Conservation (phyloP, 1,284 basidiomycete genomes). For the Puccinia coronata region DNA sequence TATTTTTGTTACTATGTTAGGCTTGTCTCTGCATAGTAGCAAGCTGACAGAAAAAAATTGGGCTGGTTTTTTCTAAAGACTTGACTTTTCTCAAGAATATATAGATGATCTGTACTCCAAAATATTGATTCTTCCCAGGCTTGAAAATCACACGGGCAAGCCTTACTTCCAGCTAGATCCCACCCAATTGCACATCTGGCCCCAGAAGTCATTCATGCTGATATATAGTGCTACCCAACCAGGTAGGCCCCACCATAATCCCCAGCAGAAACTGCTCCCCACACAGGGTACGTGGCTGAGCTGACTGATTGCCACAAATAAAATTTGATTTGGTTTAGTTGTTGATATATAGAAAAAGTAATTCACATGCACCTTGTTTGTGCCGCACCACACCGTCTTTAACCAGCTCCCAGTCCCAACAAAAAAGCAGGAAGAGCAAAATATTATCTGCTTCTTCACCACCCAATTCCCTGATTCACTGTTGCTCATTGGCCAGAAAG, state of each 20-base stretch:
- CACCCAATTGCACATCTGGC: constrained; percentile 98
- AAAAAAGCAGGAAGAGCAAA: constrained; percentile 66
- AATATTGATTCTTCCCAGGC: constrained; percentile 84
- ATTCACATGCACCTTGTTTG: constrained; percentile 77
- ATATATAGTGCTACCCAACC: constrained; percentile 96
- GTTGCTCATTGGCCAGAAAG: constrained; percentile 75
- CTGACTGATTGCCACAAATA: too few relatives aligned
- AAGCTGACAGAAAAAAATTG: too few relatives aligned
- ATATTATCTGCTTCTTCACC: constrained; percentile 75
- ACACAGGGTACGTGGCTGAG: too few relatives aligned
- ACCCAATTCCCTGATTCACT: constrained; percentile 84
- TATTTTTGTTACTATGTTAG: too few relatives aligned
- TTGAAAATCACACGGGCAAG: constrained; percentile 56
- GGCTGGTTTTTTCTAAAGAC: constrained; percentile 64
- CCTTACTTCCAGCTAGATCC: constrained; percentile 80
- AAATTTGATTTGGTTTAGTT: too few relatives aligned
- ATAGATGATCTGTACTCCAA: constrained; percentile 95
- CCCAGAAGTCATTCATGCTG: constrained; percentile 96
- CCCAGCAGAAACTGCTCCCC: not conserved
- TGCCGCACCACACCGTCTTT: constrained; percentile 76
- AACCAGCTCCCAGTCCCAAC: constrained; percentile 42
- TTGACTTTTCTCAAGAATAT: constrained; percentile 91
- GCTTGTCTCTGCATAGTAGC: too few relatives aligned
- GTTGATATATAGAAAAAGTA: constrained; percentile 61
- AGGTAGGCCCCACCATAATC: constrained; percentile 64